phyloP scores from a whole-genome alignment of 2,329 filamentous ascomycete species.

The Tolypocladium tropicale region DNA sequence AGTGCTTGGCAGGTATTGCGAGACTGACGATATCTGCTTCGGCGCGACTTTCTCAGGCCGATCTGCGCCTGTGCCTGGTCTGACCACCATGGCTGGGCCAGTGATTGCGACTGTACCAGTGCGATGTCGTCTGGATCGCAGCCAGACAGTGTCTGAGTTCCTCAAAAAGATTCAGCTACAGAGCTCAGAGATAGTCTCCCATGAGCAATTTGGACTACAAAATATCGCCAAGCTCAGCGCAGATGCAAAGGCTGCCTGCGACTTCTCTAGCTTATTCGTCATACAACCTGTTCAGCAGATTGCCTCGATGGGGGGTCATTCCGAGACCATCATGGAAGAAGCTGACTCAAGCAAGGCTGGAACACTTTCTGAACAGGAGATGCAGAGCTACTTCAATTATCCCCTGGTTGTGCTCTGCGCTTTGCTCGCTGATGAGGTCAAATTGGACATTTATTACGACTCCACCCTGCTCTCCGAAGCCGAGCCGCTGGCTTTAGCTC shows the following conservation, averaged over 20 bases:
- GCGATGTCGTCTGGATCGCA: not conserved
- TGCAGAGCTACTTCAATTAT: constrained; percentile 6
- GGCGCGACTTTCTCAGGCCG: not conserved
- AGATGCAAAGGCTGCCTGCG: not conserved
- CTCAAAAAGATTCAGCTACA: not conserved
- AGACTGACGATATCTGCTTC: not conserved
- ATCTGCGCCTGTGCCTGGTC: not conserved
- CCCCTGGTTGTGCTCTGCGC: constrained; percentile 3
- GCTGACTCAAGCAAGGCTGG: not conserved
- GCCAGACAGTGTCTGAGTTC: not conserved
- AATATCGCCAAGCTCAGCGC: not conserved
- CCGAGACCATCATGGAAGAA: constrained; percentile 10
- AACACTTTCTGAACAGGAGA: constrained; percentile 1
- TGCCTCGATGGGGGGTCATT: not conserved
- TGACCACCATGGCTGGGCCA: not conserved
- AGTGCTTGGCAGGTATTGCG: not conserved
- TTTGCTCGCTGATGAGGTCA: not conserved
- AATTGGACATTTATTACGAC: constrained; percentile 4
- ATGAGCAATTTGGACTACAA: not conserved
- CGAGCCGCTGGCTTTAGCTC: constrained; percentile 1
- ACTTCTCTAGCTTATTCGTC: not conserved
- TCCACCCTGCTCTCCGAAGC: not conserved
- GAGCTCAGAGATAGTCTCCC: not conserved
- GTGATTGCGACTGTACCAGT: not conserved
- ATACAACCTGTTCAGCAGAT: not conserved